Evolutionary conservation across 139 green algal genomes (phyloP).

Genomic region (Volvox reticuliferus): DNA sequence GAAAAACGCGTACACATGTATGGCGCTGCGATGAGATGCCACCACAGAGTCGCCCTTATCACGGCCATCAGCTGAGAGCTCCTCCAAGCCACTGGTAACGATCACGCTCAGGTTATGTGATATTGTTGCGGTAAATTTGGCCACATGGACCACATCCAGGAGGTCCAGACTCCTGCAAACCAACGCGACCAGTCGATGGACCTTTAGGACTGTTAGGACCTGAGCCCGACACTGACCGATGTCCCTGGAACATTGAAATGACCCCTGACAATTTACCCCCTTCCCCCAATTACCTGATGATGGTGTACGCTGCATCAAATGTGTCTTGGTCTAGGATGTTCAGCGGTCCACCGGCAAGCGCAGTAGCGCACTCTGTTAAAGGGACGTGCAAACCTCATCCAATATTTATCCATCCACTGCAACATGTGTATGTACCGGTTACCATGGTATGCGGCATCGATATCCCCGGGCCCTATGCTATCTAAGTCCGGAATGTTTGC

Average conservation of each 20-base stretch:
- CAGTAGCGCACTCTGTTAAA: neutral
- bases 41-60: conserved; percentile 27
- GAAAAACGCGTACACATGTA: conserved; percentile 28
- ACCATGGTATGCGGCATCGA: conserved; percentile 1
- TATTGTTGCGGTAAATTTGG: neutral
- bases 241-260: no score
- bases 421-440: neutral
- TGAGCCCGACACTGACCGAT: no score
- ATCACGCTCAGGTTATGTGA: conserved; percentile 1
- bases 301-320: neutral
- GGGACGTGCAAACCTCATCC: no score
- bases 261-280: no score
- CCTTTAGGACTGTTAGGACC: neutral
- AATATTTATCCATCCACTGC: no score
- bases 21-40: neutral
- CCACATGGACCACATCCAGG: neutral
- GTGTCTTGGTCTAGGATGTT: conserved; percentile 13
- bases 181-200: neutral
- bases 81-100: neutral
- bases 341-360: neutral
- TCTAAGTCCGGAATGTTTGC: neutral
- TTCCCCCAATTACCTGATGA: conserved; percentile 2
- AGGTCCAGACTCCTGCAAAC: neutral
- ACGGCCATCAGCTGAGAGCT: neutral
- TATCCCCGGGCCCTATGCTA: neutral